Base-by-base conservation (phyloP, 768 basidiomycete genomes). In the Mycena maculata region DNA sequence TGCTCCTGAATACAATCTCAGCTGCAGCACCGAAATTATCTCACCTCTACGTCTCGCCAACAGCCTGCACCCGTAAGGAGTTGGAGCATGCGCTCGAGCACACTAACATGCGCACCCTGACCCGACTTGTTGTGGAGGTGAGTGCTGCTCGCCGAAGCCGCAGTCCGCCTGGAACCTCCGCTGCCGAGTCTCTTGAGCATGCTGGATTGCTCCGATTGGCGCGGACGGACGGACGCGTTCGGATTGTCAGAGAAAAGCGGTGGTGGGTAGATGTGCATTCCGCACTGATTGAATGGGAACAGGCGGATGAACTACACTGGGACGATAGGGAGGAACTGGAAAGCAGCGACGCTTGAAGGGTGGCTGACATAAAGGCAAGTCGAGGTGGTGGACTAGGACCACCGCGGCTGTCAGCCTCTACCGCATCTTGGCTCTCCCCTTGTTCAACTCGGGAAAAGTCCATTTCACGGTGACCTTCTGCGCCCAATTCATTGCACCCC, bases 251-350 rank as follows among this genome's bases (percentile, higher is more conserved):
- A 18, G 65, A 67, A 31, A 63, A 39, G 33, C 49, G 52, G 12
- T 67, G 69, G 69, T 70, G 69, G 69, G 16, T 70, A 30, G 65
- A 70, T 48, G 65, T 70, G 0, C 63, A 66, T 50, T 60, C 69
- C 1, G 69, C 69, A 10, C 64, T 66, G 13, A 0, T 62, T 9
- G 69, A 70, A 50, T 70, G 64, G 64, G 64, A 70, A 42, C 45
- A 63, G 41, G 58, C 27, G 1, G 63, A 65, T 31, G 68, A 69
- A 27, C 22, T 69, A 45, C 45, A 28, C 15, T 70, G 69, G 69
- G 65, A 70, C 36, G 47, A 70, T 2, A 66, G 65, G 41, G 60
- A 58, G 13, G 25, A 45, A 42, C 31, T 52, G 25, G 54, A 38
- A 59, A 39, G 10, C 45, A 48, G 16, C 23, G 39, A 44, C 13